A percentile compares a stretch with the other conserved stretches of the same genome.
These are phyloP conservation scores for Salinomyces thailandicus DNA, from an alignment of 2,329 filamentous ascomycete genomes.

Conservation along the genomic window DNA sequence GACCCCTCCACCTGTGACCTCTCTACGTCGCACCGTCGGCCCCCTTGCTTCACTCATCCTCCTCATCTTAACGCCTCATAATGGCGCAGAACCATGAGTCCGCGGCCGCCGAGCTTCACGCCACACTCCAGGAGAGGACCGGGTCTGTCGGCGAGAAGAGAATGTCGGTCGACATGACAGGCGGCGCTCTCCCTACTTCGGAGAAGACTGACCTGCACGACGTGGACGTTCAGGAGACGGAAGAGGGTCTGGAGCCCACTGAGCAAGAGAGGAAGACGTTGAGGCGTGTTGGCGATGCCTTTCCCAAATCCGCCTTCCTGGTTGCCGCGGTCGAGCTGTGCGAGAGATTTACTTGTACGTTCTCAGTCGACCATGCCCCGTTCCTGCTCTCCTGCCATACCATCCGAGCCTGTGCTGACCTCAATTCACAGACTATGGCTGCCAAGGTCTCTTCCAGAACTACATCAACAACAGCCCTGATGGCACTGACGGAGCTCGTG, in stretches of 20 bases:
- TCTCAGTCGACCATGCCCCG: conserved; percentile 1
- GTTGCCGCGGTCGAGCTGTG: conserved; percentile 42
- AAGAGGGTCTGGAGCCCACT: conserved; percentile 30
- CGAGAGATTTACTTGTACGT: conserved; percentile 34
- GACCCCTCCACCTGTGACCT: too few species aligned
- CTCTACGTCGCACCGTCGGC: too few species aligned
- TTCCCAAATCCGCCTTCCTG: conserved; percentile 38
- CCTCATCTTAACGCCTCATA: too few species aligned
- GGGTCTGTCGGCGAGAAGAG: conserved; percentile 1
- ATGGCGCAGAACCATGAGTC: conserved; percentile 18
- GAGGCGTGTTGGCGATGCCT: conserved; percentile 36
- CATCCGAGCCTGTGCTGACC: too few species aligned
- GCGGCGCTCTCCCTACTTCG: conserved; percentile 10
- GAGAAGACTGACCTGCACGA: conserved; percentile 7
- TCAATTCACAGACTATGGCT: conserved; percentile 23
- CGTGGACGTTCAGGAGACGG: conserved; percentile 12
- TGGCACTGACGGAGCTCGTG: conserved; percentile 30
- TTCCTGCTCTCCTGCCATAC: too few species aligned
- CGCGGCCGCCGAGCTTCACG: conserved; percentile 16
- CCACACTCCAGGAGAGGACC: conserved; percentile 2
- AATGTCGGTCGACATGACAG: conserved; percentile 14
- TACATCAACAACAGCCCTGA: conserved; percentile 36
- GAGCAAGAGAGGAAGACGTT: conserved; percentile 34
- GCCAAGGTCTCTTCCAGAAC: conserved; percentile 40
- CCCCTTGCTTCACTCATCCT: too few species aligned